Conservation (phyloP, 495 filamentous ascomycete genomes). For the Aspergillus nanangensis region DNA sequence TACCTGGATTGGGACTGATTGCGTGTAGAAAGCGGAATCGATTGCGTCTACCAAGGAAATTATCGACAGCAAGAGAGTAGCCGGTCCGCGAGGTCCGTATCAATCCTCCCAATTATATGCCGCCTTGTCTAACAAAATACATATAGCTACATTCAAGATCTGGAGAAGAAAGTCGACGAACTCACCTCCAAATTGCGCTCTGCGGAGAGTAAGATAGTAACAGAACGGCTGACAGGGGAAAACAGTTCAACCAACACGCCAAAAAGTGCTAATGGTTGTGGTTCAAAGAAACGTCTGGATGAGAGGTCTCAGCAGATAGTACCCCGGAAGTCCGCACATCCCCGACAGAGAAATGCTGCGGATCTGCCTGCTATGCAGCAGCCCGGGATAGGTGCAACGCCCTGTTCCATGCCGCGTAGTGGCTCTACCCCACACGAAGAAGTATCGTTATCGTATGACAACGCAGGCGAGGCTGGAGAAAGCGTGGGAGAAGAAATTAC, state of each 20-base stretch:
- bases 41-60: conserved; percentile 34
- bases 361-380: conserved; percentile 4
- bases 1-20: too few relatives aligned
- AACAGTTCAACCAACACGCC: too few relatives aligned
- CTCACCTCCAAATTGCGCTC: conserved; percentile 22
- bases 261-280: too few relatives aligned
- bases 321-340: too few relatives aligned
- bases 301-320: too few relatives aligned
- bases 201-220: conserved; percentile 17
- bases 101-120: not conserved
- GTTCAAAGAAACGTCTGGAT: too few relatives aligned
- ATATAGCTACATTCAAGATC: conserved; percentile 29
- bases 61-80: conserved; percentile 32
- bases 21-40: too few relatives aligned
- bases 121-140: not conserved
- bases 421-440: conserved; percentile 21
- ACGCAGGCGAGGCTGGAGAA: conserved; percentile 22
- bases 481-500: conserved; percentile 28
- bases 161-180: conserved; percentile 37
- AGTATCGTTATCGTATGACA: conserved; percentile 9
- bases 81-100: conserved; percentile 30
- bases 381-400: conserved; percentile 19
- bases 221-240: too few relatives aligned
- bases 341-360: too few relatives aligned
- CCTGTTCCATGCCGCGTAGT: conserved; percentile 22